Evolutionary conservation across 2,329 filamentous ascomycete genomes (phyloP).

Genomic region (Corinectria fuckeliana): DNA sequence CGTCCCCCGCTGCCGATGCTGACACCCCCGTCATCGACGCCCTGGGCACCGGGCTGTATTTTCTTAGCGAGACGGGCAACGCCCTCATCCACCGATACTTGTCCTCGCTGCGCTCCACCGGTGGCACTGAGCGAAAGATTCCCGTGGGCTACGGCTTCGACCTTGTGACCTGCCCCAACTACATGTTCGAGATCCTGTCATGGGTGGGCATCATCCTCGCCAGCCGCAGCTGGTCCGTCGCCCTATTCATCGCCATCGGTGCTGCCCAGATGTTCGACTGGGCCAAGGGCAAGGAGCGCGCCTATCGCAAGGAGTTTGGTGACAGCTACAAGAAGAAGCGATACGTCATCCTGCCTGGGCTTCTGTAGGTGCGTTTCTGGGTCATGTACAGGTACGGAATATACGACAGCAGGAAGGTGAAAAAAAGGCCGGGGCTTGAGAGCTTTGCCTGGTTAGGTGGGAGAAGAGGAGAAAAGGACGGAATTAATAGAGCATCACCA

Average conservation of each 20-base stretch:
- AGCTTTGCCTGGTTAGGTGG: neutral
- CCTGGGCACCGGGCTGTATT: slow-evolving; percentile 73
- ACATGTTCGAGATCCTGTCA: slow-evolving; percentile 88
- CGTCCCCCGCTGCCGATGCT: slow-evolving; percentile 67
- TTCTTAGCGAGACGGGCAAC: slow-evolving; percentile 82
- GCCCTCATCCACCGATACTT: slow-evolving; percentile 81
- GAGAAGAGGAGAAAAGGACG: neutral
- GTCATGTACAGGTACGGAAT: neutral
- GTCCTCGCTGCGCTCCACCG: slow-evolving; percentile 75
- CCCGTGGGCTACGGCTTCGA: slow-evolving; percentile 84
- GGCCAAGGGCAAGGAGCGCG: slow-evolving; percentile 90
- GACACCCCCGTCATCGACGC: slow-evolving; percentile 62
- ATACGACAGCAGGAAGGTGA: neutral
- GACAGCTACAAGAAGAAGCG: slow-evolving; percentile 96
- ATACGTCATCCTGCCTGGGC: slow-evolving; percentile 79
- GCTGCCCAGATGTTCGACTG: slow-evolving; percentile 82
- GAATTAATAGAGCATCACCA: neutral
- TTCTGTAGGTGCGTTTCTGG: slow-evolving; percentile 61
- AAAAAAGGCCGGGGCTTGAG: neutral
- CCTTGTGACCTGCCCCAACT: slow-evolving; percentile 94
- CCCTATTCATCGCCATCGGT: slow-evolving; percentile 77
- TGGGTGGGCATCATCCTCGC: slow-evolving; percentile 86
- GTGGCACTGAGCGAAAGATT: slow-evolving; percentile 86
- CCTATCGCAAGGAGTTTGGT: slow-evolving; percentile 89
- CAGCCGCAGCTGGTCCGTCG: slow-evolving; percentile 78